These are phyloP conservation scores for Aspergillus sp. DNA, from an alignment of 2,329 filamentous ascomycete species.

Conservation along the genomic window DNA sequence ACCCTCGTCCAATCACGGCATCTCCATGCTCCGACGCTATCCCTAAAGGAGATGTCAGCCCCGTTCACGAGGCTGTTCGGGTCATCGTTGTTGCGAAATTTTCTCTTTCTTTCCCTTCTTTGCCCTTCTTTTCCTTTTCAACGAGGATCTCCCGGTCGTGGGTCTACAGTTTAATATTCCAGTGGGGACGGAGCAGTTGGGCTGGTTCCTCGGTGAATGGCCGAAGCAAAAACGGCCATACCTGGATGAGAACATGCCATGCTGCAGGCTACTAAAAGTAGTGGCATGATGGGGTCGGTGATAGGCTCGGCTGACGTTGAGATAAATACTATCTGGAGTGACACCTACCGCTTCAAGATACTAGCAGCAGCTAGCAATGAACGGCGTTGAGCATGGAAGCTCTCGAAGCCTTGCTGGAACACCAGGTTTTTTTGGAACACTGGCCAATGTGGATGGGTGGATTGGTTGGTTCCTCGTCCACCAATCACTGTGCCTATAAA, in stretches of 20 bases:
- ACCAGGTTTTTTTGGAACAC: neutral
- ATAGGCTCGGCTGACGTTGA: neutral
- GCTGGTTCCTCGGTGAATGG: neutral
- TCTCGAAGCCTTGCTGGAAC: neutral
- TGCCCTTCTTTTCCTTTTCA: too few relatives aligned
- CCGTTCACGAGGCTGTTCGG: slow-evolving; percentile 2
- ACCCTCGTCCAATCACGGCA: neutral
- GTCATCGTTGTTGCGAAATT: neutral
- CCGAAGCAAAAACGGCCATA: neutral
- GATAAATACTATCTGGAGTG: neutral
- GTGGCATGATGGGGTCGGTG: neutral
- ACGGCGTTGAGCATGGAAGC: neutral
- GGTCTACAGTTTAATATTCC: neutral
- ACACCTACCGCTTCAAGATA: too few relatives aligned
- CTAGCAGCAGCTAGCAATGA: neutral
- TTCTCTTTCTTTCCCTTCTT: too few relatives aligned
- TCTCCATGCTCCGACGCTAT: neutral
- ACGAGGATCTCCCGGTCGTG: neutral
- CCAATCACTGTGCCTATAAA: neutral
- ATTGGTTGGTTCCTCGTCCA: neutral
- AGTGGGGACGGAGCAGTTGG: neutral
- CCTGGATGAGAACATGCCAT: neutral
- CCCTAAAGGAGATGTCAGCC: neutral
- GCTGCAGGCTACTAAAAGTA: neutral
- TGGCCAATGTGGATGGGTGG: neutral